These are phyloP conservation scores for Phyllostachys edulis DNA, from an alignment of 176 grass and related monocot genomes.

Conservation along the genomic window DNA sequence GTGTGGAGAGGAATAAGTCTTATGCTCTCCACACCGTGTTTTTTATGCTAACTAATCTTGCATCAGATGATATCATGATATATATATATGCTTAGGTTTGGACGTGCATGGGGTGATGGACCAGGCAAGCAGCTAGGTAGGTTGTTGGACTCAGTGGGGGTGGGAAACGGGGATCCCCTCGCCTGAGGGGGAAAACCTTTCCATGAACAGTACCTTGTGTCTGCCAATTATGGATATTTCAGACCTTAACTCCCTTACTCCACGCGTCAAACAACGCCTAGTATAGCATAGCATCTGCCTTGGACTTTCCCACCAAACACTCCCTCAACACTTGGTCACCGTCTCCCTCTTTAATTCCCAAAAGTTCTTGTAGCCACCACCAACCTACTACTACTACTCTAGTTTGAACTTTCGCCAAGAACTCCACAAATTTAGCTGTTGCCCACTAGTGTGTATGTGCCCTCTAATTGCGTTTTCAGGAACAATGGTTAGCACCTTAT, in stretches of 20 bases:
- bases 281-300: conserved; percentile 26
- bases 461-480: background rate
- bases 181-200: background rate
- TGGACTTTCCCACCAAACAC: conserved; percentile 27
- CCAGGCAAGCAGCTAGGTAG: no score
- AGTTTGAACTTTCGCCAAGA: conserved; percentile 10
- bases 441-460: background rate
- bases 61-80: no score
- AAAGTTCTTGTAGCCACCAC: conserved; percentile 30
- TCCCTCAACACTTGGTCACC: conserved; percentile 30
- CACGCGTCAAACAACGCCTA: conserved; percentile 26
- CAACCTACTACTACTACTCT: conserved; percentile 6
- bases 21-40: no score
- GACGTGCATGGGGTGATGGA: no score
- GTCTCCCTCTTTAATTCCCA: conserved; percentile 43
- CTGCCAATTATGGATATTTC: conserved; percentile 28
- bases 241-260: conserved; percentile 9
- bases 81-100: no score
- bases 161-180: no score
- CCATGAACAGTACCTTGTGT: conserved; percentile 16
- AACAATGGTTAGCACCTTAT: conserved; percentile 13
- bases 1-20: no score
- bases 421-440: background rate
- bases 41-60: no score
- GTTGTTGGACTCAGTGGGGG: no score